phyloP scores from a whole-genome alignment of 1,284 basidiomycete genomes.

The Ceraceosorus guamensis region DNA sequence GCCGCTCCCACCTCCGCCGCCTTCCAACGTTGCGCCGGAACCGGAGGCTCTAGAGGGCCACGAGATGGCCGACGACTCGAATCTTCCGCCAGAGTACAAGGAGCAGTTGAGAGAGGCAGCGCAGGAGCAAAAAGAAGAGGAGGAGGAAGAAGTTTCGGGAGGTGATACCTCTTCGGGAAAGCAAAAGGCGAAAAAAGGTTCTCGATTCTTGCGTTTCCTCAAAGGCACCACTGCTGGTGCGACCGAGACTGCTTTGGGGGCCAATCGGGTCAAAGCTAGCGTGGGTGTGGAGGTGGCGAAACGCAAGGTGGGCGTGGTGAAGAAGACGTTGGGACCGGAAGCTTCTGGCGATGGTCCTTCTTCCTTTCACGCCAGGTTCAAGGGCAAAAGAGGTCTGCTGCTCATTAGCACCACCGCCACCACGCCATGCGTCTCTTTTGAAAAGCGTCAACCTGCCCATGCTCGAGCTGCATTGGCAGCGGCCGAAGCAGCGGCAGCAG shows the following conservation, averaged over 20 bases:
- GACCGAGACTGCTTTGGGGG: slow-evolving; percentile 38
- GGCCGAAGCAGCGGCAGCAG: background rate
- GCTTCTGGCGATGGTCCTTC: slow-evolving; percentile 30
- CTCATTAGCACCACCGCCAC: slow-evolving; percentile 45
- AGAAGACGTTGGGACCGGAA: slow-evolving; percentile 15
- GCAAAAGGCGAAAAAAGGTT: slow-evolving; percentile 26
- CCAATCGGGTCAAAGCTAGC: slow-evolving; percentile 45
- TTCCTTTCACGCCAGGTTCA: slow-evolving; percentile 34
- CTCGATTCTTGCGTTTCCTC: slow-evolving; percentile 30
- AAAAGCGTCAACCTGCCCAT: slow-evolving; percentile 14
- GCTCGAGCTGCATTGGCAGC: slow-evolving; percentile 13
- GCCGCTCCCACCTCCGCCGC: slow-evolving; percentile 53
- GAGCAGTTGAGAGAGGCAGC: slow-evolving; percentile 30
- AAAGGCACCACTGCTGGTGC: slow-evolving; percentile 39
- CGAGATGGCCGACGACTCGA: slow-evolving; percentile 20
- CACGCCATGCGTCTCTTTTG: slow-evolving; percentile 41
- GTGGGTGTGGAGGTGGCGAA: slow-evolving; percentile 37
- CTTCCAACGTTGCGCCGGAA: slow-evolving; percentile 27
- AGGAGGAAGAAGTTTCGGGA: slow-evolving; percentile 22
- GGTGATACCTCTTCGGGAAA: slow-evolving; percentile 12
- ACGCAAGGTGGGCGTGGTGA: slow-evolving; percentile 39
- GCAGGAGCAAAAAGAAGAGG: slow-evolving; percentile 20
- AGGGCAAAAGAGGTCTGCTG: slow-evolving; percentile 39
- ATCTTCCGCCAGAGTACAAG: slow-evolving; percentile 34
- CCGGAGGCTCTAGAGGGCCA: slow-evolving; percentile 17